Percentiles rank a stretch among this genome's conserved stretches.
phyloP scores from a whole-genome alignment of 2,329 filamentous ascomycete species.

The Didymella arachidicola region DNA sequence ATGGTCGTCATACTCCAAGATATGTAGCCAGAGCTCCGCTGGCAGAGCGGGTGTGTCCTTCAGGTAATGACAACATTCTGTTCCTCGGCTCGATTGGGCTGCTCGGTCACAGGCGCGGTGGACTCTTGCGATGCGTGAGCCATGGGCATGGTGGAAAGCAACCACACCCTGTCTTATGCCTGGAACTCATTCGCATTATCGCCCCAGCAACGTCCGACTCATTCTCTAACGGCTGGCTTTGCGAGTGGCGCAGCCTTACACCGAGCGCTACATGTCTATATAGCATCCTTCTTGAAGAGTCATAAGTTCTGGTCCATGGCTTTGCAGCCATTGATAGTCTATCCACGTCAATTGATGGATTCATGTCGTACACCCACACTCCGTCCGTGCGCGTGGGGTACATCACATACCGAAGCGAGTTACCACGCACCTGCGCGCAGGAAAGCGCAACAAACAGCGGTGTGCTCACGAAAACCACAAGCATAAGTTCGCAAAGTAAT shows the following conservation, averaged over 20 bases:
- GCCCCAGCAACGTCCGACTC: conserved; percentile 13
- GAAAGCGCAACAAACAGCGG: conserved; percentile 12
- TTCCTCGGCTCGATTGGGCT: not conserved
- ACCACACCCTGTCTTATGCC: not conserved
- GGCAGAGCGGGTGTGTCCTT: conserved; percentile 14
- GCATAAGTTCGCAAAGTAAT: conserved; percentile 1
- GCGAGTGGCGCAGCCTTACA: conserved; percentile 10
- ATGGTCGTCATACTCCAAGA: conserved; percentile 24
- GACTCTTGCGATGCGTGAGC: not conserved
- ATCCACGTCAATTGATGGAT: not conserved
- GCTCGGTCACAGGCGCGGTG: not conserved
- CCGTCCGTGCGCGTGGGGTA: not conserved
- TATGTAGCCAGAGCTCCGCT: conserved; percentile 31
- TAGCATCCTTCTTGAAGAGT: not conserved
- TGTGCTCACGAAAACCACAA: conserved; percentile 10
- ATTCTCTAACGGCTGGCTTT: not conserved
- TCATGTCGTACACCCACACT: conserved; percentile 4
- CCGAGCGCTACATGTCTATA: not conserved
- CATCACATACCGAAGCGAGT: not conserved
- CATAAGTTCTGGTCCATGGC: not conserved
- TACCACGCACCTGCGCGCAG: not conserved
- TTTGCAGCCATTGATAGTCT: not conserved
- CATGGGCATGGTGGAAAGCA: not conserved
- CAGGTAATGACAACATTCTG: not conserved
- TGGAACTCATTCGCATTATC: not conserved